phyloP scores from a whole-genome alignment of 139 green algal genomes.

The Auxenochlorella pyrenoidosa region DNA sequence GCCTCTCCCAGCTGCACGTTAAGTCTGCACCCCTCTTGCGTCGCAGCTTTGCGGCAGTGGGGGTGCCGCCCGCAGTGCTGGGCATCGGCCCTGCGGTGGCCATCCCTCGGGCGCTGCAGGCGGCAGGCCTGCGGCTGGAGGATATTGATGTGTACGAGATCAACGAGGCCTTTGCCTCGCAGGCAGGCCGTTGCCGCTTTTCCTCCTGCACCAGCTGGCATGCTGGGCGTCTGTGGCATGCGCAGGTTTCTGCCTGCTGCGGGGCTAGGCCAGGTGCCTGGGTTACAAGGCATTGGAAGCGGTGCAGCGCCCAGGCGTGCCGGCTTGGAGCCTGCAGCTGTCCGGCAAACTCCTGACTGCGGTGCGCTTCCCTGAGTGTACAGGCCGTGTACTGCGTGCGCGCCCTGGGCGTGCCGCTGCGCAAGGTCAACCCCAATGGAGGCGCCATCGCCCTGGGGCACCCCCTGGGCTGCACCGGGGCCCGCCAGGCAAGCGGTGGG shows the following conservation, averaged over 20 bases:
- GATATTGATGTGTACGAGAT: constrained; percentile 99
- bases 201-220: too few relatives aligned
- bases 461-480: constrained; percentile 90
- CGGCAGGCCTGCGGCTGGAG: constrained; percentile 80
- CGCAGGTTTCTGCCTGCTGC: too few relatives aligned
- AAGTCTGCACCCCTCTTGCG: too few relatives aligned
- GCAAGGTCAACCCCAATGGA: constrained; percentile 97
- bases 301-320: too few relatives aligned
- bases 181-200: constrained; percentile 59
- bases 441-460: constrained; percentile 98
- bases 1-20: too few relatives aligned
- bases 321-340: too few relatives aligned
- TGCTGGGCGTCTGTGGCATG: too few relatives aligned
- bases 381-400: constrained; percentile 90
- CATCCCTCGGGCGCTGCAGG: constrained; percentile 90
- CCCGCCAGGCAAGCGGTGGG: constrained; percentile 9
- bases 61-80: constrained; percentile 97
- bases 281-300: too few relatives aligned
- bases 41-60: constrained; percentile 83
- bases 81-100: constrained; percentile 95
- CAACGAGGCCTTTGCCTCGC: constrained; percentile 96
- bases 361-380: not conserved
- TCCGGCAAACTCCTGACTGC: too few relatives aligned
- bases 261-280: too few relatives aligned
- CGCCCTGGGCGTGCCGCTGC: constrained; percentile 87